Evolutionary conservation across 2,329 filamentous ascomycete species (phyloP).

Genomic region (Coniochaeta hoffmannii): DNA sequence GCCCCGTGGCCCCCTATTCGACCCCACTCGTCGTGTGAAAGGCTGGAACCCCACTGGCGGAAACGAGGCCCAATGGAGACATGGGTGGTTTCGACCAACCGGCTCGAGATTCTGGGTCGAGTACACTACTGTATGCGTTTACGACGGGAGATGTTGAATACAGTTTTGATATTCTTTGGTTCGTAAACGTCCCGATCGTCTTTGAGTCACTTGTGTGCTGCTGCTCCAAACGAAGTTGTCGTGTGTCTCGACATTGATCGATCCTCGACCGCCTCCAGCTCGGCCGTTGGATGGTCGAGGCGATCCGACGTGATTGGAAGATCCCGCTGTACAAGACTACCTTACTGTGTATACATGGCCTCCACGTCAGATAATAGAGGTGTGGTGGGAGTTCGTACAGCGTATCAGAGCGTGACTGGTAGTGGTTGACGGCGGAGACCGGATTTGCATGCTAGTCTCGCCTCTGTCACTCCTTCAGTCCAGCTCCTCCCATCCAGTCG

Average conservation of each 20-base stretch:
- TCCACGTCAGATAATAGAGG: not conserved
- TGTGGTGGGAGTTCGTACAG: not conserved
- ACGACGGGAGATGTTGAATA: too few species aligned
- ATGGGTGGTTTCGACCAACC: too few species aligned
- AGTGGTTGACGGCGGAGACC: not conserved
- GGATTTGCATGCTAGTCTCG: not conserved
- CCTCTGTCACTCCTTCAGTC: not conserved
- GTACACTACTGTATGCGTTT: not conserved
- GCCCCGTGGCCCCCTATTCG: slow-evolving; percentile 1
- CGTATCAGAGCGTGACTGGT: not conserved
- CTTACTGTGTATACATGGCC: not conserved
- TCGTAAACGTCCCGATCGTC: not conserved
- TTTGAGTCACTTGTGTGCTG: not conserved
- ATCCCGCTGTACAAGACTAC: not conserved
- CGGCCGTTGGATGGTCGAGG: not conserved
- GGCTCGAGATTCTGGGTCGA: not conserved
- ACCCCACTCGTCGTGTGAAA: not conserved
- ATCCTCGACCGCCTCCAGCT: not conserved
- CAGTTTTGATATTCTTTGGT: not conserved
- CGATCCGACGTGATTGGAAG: not conserved
- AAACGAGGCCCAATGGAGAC: not conserved
- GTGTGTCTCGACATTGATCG: not conserved
- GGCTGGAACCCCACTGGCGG: not conserved
- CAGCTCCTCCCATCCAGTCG: not conserved
- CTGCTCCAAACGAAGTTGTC: not conserved